Percentiles rank a stretch among this genome's conserved stretches.
Evolutionary conservation across 352 stramenopile genomes (phyloP).

Genomic region (Globisporangium radiosum): DNA sequence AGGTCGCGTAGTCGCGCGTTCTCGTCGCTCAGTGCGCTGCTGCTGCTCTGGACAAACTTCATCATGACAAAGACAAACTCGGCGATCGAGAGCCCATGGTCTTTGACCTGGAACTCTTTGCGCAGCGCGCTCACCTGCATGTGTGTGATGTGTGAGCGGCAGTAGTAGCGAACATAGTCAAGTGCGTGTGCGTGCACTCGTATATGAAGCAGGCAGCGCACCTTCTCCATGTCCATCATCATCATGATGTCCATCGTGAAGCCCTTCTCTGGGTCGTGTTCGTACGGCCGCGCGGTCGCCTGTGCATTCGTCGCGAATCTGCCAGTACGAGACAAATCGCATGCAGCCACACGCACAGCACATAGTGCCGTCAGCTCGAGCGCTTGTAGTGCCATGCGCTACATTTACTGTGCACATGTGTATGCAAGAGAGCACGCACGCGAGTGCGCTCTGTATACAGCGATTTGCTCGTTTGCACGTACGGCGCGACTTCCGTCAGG

Average conservation of each 20-base stretch:
- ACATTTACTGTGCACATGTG: too few species aligned
- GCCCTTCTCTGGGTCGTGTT: conserved; percentile 70
- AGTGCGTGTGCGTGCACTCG: not conserved
- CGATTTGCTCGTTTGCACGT: not conserved
- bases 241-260: conserved; percentile 92
- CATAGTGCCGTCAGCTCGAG: not conserved
- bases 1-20: conserved; percentile 64
- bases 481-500: conserved; percentile 17
- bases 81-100: conserved; percentile 66
- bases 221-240: conserved; percentile 88
- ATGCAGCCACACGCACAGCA: not conserved
- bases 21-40: conserved; percentile 34
- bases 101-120: conserved; percentile 80
- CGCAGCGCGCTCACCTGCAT: conserved; percentile 62
- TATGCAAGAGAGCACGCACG: not conserved
- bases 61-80: conserved; percentile 89
- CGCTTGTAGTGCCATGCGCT: too few species aligned
- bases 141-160: too few species aligned
- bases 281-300: conserved; percentile 32
- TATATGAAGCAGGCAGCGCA: not conserved
- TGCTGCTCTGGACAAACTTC: conserved; percentile 59
- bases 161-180: not conserved
- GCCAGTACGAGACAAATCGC: too few species aligned
- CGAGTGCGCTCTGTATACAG: not conserved
- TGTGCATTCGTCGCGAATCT: conserved; percentile 3